phyloP scores from a whole-genome alignment of 202 grass and related monocot genomes.

The Digitaria exilis region DNA sequence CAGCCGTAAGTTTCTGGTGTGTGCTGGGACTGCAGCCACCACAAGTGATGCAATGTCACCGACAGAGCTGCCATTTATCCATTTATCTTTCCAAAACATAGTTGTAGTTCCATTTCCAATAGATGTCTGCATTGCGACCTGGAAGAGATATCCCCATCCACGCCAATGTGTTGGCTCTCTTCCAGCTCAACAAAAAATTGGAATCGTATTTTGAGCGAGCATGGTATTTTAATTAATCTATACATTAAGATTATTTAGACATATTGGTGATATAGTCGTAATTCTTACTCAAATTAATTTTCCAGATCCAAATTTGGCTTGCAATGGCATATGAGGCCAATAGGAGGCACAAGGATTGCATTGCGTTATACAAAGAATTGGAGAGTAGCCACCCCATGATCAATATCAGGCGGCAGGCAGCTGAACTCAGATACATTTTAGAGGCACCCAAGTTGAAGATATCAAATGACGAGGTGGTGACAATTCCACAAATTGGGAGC shows the following conservation, averaged over 20 bases:
- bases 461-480: conserved; percentile 94
- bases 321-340: conserved; percentile 99
- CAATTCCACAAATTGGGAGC: conserved; percentile 92
- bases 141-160: no score
- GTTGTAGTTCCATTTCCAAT: no score
- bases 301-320: conserved; percentile 99
- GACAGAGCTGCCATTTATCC: no score
- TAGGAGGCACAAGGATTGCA: conserved; percentile 91
- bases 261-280: neutral
- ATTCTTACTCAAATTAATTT: neutral
- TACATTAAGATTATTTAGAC: neutral
- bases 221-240: conserved; percentile 8
- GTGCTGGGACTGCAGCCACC: no score
- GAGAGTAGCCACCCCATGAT: conserved; percentile 83
- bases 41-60: no score
- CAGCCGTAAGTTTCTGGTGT: no score
- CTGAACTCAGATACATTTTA: conserved; percentile 90
- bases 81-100: no score
- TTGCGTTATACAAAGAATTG: conserved; percentile 88
- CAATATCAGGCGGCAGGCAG: conserved; percentile 89
- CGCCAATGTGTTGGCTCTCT: no score
- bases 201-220: neutral
- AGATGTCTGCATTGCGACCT: no score
- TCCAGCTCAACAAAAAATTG: neutral
- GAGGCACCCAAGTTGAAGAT: conserved; percentile 98